Evolutionary conservation across 73 alveolate species (phyloP).

Genomic region (Breviolum minutum): DNA sequence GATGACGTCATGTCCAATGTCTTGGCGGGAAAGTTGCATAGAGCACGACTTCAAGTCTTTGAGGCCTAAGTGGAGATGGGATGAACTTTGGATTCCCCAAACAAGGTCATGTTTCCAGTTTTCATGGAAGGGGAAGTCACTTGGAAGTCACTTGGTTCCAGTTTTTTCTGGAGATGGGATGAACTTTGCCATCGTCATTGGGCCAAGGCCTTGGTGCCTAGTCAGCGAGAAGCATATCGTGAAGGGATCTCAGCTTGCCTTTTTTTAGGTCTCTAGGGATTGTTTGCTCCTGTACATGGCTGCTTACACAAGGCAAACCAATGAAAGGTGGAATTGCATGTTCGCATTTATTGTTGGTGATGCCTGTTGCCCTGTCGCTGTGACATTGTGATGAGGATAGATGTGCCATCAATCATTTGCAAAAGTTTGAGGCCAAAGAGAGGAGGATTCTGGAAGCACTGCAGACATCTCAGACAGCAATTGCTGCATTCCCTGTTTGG

Average conservation of each 20-base stretch:
- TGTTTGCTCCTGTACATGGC: no score
- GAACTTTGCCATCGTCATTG: not conserved
- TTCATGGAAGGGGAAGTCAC: no score
- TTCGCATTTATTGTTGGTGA: no score
- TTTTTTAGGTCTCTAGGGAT: not conserved
- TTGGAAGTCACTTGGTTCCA: no score
- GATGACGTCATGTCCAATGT: not conserved
- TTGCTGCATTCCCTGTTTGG: not conserved
- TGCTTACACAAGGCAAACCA: no score
- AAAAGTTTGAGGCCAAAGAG: not conserved
- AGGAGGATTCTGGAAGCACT: not conserved
- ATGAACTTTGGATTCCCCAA: not conserved
- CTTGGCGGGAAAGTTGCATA: not conserved
- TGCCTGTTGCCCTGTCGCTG: no score
- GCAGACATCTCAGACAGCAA: not conserved
- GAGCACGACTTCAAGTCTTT: not conserved
- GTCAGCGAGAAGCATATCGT: conserved; percentile 59
- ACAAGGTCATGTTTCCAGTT: no score
- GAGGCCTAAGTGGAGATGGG: not conserved
- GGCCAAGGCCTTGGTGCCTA: conserved; percentile 48
- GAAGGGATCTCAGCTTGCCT: not conserved
- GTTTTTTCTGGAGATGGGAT: not conserved
- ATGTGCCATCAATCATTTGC: not conserved
- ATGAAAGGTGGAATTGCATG: no score
- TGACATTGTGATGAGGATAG: not conserved